Evolutionary conservation across 352 stramenopile genomes (phyloP), one percentile per base, ranked within the genome.

Genomic region (Phytophthora agathidicida): DNA sequence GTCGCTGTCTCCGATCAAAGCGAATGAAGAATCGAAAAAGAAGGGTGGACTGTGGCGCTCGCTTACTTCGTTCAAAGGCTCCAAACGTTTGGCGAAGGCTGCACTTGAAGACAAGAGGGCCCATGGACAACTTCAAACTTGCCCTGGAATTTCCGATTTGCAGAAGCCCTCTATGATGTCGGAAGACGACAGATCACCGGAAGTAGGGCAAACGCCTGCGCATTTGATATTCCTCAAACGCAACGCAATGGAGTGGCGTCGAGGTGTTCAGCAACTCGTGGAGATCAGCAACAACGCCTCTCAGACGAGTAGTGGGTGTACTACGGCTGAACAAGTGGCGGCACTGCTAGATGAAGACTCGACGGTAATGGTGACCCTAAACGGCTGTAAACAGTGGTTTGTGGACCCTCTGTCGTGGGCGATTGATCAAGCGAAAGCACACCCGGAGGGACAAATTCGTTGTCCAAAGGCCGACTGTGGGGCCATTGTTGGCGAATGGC

Each of bases 371-470:
- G 13, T 49, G 5, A 53, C 39, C 7, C 32, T 73, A 45, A 63
- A 61, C 20, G 41, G 39, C 26, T 84, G 73, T 35, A 56, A 68
- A 0, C 58, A 80, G 52, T 83, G 75, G 68, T 80, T 75, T 47
- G 51, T 88, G 11, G 78, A 88, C 26, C 75, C 78, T 17, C 73
- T 79, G 44, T 6, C 49, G 20, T 88, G 78, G 78, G 69, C 77
- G 27, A 39, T 83, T 17, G 60, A 68, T 10, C 44, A 70, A 39
- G 51, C 70, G 3, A 33, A 20, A 20, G 24, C 49, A 24, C 33
- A 38, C 8, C 28, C 53, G 11, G 55, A 68, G 10, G 78, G 78
- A 6, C 19, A 48, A 36, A 72, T 88, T 42, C 51, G 49, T 22
- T 88, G 78, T 58, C 75, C 73, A 23, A 83, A 73, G 43, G 42